phyloP scores from a whole-genome alignment of 1,139 yeast genomes.

The Blastobotrys malaysiensis region DNA sequence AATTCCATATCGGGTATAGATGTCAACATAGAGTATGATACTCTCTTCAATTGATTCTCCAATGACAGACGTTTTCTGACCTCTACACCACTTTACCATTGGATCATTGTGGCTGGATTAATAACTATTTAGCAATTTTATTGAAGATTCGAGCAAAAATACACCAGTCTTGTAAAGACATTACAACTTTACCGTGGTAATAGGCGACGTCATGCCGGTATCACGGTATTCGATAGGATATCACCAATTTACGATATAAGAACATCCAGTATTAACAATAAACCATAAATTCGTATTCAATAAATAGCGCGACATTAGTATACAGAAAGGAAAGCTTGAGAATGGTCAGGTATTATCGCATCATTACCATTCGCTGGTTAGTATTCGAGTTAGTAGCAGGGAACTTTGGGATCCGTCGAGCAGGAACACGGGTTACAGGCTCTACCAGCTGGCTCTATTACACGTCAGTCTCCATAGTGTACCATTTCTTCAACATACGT shows the following conservation, averaged over 20 bases:
- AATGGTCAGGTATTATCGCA: constrained; percentile 16
- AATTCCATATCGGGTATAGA: no score
- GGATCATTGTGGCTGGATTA: no score
- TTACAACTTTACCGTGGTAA: no score
- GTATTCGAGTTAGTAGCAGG: constrained; percentile 5
- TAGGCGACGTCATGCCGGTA: no score
- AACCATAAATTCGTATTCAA: constrained; percentile 6
- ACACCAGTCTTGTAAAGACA: no score
- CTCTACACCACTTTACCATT: no score
- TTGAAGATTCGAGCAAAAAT: no score
- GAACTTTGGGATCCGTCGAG: background rate
- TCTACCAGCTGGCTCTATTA: constrained; percentile 8
- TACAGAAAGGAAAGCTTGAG: background rate
- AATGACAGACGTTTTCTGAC: no score
- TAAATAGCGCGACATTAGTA: constrained; percentile 4
- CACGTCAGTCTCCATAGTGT: background rate
- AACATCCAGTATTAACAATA: background rate
- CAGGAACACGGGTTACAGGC: constrained; percentile 2
- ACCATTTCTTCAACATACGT: constrained; percentile 8
- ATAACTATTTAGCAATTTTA: no score
- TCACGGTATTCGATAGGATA: no score
- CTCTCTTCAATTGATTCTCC: no score
- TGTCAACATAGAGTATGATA: no score
- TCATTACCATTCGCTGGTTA: constrained; percentile 18
- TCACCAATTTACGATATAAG: constrained; percentile 3